Base-by-base conservation (phyloP, 176 grass and related monocot genomes). In the Rhipidocladum racemiflorum region DNA sequence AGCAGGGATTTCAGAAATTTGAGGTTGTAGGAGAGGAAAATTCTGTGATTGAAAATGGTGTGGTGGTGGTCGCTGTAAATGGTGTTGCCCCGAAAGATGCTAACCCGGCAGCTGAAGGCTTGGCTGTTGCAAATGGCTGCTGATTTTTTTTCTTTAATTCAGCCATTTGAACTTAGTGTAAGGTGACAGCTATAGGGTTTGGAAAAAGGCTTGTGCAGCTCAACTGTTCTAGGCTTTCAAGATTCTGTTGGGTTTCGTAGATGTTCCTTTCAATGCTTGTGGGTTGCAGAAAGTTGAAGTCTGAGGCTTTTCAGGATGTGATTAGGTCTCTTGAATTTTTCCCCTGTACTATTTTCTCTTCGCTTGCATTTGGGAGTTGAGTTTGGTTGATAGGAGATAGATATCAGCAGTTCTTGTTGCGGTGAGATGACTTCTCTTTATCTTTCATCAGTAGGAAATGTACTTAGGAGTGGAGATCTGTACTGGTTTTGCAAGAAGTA, bases 81-180 rank as follows among this genome's bases (percentile, higher is more conserved):
- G 78, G 64, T 18, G 66, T 69, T 29, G 80, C 51, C 78, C 72
- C 49, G 2, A 87, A 84, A 71, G 84, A 87, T 75, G 84, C 84
- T 61, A 87, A 79, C 59, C 84, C 49, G 10, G 59, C 72, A 55
- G 72, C 62, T 16, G 81, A 87, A 77, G 75, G 84, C 65, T 43
- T 76, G 2, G 51, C 25, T 81, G 48, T 83, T 61, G 90, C 77
- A 39, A 91, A 88, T 55, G 82, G 74, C 59, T 79, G 65, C 45
- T 85, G 77, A 77, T 44, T 29, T 46, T 49, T 43, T 51, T 36
- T 11, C 9, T 7, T 35, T 20, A 25, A 11, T 51, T 75, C 21
- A 23, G 42, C 40, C 68, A 57, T 56, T 48, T 75, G 72, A 24
- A 51, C 23, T 3, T 48, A 28, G 42, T 44, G 13, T 57, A 75